These are phyloP conservation scores for Holtermanniella nyarrowii DNA, from an alignment of 768 basidiomycete genomes.

Conservation along the genomic window DNA sequence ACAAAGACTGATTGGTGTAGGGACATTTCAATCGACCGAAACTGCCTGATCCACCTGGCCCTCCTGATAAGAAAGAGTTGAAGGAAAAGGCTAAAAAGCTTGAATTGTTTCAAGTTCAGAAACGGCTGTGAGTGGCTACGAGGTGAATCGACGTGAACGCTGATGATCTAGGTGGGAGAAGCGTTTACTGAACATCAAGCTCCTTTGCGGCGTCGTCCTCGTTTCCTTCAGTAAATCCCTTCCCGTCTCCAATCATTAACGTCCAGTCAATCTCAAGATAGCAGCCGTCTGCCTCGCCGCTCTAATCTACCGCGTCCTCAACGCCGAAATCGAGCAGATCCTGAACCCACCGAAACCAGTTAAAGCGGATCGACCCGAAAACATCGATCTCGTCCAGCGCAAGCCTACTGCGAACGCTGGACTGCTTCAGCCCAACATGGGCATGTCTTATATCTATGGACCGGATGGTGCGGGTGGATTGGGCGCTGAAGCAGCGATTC, in stretches of 20 bases:
- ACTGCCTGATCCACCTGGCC: slow-evolving; percentile 11
- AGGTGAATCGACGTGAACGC: neutral
- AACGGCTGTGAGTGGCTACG: slow-evolving; percentile 14
- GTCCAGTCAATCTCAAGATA: slow-evolving; percentile 11
- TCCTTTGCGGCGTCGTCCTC: slow-evolving; percentile 19
- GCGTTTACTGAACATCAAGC: slow-evolving; percentile 20
- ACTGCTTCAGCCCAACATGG: slow-evolving; percentile 6
- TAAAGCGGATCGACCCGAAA: slow-evolving; percentile 2
- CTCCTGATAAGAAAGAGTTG: slow-evolving; percentile 10
- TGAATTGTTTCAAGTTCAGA: slow-evolving; percentile 20
- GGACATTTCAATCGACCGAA: slow-evolving; percentile 34
- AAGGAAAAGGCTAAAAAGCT: slow-evolving; percentile 18
- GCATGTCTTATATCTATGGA: slow-evolving; percentile 32
- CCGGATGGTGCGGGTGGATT: slow-evolving; percentile 4
- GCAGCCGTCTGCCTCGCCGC: slow-evolving; percentile 10
- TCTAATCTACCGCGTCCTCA: slow-evolving; percentile 14
- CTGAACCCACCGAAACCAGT: slow-evolving; percentile 11
- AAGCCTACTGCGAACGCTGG: slow-evolving; percentile 11
- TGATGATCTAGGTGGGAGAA: slow-evolving; percentile 23
- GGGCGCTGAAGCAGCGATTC: slow-evolving; percentile 14
- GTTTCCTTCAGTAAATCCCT: slow-evolving; percentile 20
- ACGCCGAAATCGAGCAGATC: slow-evolving; percentile 13
- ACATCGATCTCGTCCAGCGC: slow-evolving; percentile 4
- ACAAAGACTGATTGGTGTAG: slow-evolving; percentile 1
- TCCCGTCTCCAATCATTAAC: neutral